Evolutionary conservation across 805 yeast species (phyloP), one percentile per base, ranked within the genome.

Genomic region (Candida palmyrensis): DNA sequence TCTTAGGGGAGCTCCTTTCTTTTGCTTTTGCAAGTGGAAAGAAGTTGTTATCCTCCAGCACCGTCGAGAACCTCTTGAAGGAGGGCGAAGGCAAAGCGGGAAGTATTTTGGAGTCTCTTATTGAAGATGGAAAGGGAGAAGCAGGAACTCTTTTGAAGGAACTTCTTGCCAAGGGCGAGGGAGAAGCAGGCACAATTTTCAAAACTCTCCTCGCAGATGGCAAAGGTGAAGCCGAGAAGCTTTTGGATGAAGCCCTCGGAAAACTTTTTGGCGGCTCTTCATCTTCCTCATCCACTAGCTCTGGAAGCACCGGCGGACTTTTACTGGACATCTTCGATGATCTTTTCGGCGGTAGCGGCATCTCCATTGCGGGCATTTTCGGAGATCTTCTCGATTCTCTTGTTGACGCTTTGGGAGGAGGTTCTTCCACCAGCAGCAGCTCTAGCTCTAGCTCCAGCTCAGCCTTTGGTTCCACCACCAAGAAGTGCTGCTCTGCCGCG

Each of bases 401-500:
- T 32, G 30, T 21, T 25, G 15, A 18, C 9, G 20, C 28, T 9
- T 27, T 32, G n/a, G 35, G 36, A 5, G 16, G 32, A 5, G 27
- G 31, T 17, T 16, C 29, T 23, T 26, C 32, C 13, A 27, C 29
- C 17, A 16, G 35, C 17, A n/a, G n/a, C n/a, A n/a, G 18, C 36
- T 30, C 26, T 26, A 11, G 30, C 28, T 29, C 37, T 7, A n/a
- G 12, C 3, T 11, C 28, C 17, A 23, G 32, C n/a, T 17, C 35
- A 14, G 8, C 25, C 3, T 25, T 35, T 3, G 13, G 32, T 11
- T 9, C 33, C 21, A 33, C 47, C 17, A 26, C 27, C 6, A 39
- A 39, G 33, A 38, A 39, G 25, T 54, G 60, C 37, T 57, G 63
- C 37, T 54, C 58, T 33, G 41, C 51, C 3, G 29, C 44, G 8